Percentiles rank a stretch among this genome's conserved stretches.
Evolutionary conservation across 1,284 basidiomycete genomes (phyloP).

Genomic region (Vanrija sp.): DNA sequence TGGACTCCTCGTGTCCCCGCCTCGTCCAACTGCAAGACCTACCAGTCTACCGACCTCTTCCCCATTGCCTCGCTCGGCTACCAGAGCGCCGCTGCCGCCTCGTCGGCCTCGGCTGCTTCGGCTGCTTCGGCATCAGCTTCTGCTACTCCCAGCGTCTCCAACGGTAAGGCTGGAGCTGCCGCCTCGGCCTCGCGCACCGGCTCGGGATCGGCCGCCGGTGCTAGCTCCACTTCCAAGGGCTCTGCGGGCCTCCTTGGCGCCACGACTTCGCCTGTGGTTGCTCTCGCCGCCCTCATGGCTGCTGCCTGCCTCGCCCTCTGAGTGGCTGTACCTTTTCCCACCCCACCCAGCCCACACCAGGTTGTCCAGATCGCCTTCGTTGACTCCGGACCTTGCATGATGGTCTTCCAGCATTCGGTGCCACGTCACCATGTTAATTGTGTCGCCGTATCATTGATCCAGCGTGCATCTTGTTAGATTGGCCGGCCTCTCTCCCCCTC

Average conservation of each 20-base stretch:
- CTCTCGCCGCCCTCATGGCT: too few species aligned
- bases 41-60: conserved; percentile 57
- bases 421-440: too few species aligned
- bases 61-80: conserved; percentile 31
- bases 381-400: too few species aligned
- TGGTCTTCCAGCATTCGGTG: too few species aligned
- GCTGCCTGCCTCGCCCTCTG: too few species aligned
- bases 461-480: too few species aligned
- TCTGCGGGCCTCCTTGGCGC: background rate
- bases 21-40: conserved; percentile 61
- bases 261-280: background rate
- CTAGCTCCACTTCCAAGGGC: background rate
- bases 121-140: conserved; percentile 50
- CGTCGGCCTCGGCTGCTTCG: conserved; percentile 45
- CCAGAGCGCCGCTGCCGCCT: conserved; percentile 35
- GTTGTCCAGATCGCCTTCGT: too few species aligned
- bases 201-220: background rate
- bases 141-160: conserved; percentile 13
- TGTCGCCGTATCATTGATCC: too few species aligned
- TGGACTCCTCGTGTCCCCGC: conserved; percentile 60
- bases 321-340: too few species aligned
- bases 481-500: too few species aligned
- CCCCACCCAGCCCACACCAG: too few species aligned
- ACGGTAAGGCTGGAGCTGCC: conserved; percentile 50
- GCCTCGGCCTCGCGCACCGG: conserved; percentile 9